phyloP scores from a whole-genome alignment of 129 eudicot genomes.

The Smallanthus sonchifolius region DNA sequence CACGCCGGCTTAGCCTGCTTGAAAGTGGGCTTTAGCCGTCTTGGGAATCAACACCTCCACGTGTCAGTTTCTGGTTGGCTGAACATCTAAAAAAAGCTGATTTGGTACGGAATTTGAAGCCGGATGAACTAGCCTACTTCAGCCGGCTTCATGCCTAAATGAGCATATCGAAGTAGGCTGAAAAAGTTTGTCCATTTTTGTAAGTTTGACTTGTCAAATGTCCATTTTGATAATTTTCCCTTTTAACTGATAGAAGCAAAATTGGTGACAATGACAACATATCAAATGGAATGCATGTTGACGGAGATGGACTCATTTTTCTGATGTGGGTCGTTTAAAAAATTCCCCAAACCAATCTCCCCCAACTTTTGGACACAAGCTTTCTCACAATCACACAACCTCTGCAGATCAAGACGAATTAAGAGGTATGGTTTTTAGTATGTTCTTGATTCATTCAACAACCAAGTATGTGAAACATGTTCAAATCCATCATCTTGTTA shows the following conservation, averaged over 20 bases:
- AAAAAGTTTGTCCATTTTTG: too few relatives aligned
- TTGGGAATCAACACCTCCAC: too few relatives aligned
- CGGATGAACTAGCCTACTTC: too few relatives aligned
- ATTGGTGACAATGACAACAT: not conserved
- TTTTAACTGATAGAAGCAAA: not conserved
- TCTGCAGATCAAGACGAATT: not conserved
- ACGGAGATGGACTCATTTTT: not conserved
- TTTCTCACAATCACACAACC: not conserved
- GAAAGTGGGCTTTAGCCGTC: too few relatives aligned
- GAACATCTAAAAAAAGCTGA: too few relatives aligned
- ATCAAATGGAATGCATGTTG: not conserved
- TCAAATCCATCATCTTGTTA: not conserved
- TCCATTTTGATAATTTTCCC: too few relatives aligned
- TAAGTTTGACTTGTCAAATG: too few relatives aligned
- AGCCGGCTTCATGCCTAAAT: too few relatives aligned
- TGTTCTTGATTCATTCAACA: not conserved
- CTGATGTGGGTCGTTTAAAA: not conserved
- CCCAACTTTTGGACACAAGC: not conserved
- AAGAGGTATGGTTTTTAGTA: not conserved
- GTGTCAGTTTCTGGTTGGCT: too few relatives aligned
- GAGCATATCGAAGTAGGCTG: too few relatives aligned
- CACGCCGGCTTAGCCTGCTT: too few relatives aligned
- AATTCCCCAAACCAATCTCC: not conserved
- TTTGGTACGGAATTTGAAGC: too few relatives aligned
- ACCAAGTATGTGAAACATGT: not conserved